Conservation (phyloP, 2,329 filamentous ascomycete species). For the Calonectria henricotiae region DNA sequence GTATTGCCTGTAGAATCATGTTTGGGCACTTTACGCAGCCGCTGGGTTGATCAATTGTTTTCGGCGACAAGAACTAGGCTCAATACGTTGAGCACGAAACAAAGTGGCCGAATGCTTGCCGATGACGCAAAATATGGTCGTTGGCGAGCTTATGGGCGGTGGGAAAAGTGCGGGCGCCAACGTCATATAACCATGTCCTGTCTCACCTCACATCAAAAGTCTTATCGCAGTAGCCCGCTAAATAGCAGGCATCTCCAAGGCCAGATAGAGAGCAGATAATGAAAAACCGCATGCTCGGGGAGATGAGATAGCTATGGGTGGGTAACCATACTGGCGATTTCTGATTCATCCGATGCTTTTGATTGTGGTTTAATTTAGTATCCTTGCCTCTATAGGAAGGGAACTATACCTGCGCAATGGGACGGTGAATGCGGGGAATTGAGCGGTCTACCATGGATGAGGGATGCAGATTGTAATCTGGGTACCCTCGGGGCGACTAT, state of each 20-base stretch:
- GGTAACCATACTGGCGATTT: not conserved
- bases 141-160: not conserved
- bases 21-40: not conserved
- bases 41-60: not conserved
- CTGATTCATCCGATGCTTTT: not conserved
- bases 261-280: slow-evolving; percentile 13
- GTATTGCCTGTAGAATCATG: not conserved
- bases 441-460: not conserved
- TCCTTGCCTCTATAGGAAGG: slow-evolving; percentile 12
- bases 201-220: not conserved
- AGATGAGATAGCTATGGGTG: not conserved
- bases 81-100: no score
- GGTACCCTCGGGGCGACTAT: not conserved
- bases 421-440: slow-evolving; percentile 1
- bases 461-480: not conserved
- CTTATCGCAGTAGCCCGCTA: not conserved
- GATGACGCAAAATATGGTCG: not conserved
- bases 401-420: not conserved
- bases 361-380: not conserved
- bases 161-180: not conserved
- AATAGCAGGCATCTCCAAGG: not conserved
- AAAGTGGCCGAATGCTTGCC: not conserved
- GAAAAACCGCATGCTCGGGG: not conserved
- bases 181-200: not conserved
- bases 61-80: not conserved